Percentiles rank a stretch among this genome's conserved stretches.
Evolutionary conservation across 2,329 filamentous ascomycete genomes (phyloP).

Genomic region (Phoma sp.): DNA sequence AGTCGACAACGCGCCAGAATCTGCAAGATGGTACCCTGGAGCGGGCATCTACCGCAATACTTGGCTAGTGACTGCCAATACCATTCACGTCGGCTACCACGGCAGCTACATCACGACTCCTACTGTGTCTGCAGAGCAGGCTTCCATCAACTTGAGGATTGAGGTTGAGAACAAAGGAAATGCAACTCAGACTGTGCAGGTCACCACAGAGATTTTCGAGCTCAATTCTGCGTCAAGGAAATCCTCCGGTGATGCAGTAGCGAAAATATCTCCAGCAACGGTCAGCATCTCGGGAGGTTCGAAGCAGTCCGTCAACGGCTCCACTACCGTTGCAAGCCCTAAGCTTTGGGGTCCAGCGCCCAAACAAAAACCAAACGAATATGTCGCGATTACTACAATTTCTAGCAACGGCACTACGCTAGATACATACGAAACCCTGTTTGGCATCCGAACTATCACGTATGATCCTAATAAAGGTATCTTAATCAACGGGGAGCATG

Average conservation of each 20-base stretch:
- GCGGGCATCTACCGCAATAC: constrained; percentile 63
- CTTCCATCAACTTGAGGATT: constrained; percentile 55
- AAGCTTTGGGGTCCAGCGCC: constrained; percentile 59
- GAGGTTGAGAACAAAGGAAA: constrained; percentile 57
- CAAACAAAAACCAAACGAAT: constrained; percentile 56
- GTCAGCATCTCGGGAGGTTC: constrained; percentile 41
- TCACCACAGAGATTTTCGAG: constrained; percentile 53
- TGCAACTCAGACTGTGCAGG: constrained; percentile 43
- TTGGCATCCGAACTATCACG: constrained; percentile 58
- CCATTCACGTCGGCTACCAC: constrained; percentile 57
- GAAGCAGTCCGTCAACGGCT: constrained; percentile 47
- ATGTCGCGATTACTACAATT: constrained; percentile 55
- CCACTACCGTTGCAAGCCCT: constrained; percentile 51
- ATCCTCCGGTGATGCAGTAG: constrained; percentile 35
- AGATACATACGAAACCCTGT: constrained; percentile 59
- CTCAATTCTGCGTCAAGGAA: constrained; percentile 45
- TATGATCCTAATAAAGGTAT: constrained; percentile 55
- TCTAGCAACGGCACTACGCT: constrained; percentile 30
- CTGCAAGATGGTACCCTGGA: constrained; percentile 63
- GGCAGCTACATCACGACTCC: constrained; percentile 59
- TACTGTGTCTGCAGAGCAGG: constrained; percentile 54
- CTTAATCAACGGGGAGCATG: constrained; percentile 55
- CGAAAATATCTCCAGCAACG: constrained; percentile 43
- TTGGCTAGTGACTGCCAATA: constrained; percentile 60
- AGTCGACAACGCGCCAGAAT: constrained; percentile 58